These are phyloP conservation scores for Limonium bicolor DNA, from an alignment of 148 eudicot genomes.

Conservation along the genomic window DNA sequence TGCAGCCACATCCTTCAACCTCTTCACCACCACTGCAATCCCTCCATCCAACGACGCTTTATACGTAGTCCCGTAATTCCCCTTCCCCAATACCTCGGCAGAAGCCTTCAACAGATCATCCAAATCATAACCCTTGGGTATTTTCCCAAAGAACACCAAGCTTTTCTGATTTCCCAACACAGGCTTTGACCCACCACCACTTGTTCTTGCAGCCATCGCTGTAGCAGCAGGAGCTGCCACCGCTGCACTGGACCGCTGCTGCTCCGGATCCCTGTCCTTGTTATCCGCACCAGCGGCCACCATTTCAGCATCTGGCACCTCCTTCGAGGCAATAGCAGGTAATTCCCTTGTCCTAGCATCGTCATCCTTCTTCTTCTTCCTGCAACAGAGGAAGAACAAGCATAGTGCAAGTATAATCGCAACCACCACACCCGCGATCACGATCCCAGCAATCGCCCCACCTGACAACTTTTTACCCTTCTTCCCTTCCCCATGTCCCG, in stretches of 20 bases:
- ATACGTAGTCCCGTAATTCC: conserved; percentile 84
- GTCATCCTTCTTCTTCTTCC: conserved; percentile 11
- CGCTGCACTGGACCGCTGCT: conserved; percentile 1
- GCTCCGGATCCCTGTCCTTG: conserved; percentile 1
- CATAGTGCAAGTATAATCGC: conserved; percentile 20
- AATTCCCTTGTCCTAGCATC: conserved; percentile 6
- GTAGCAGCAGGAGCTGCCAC: not conserved
- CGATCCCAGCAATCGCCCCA: conserved; percentile 67
- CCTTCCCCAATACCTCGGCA: conserved; percentile 95
- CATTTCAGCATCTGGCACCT: conserved; percentile 20
- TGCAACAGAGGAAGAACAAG: conserved; percentile 28
- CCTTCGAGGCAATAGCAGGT: conserved; percentile 10
- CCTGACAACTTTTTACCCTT: conserved; percentile 42
- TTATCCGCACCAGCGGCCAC: conserved; percentile 14
- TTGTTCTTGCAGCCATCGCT: conserved; percentile 2
- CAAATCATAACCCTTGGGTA: conserved; percentile 39
- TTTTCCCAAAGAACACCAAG: conserved; percentile 40
- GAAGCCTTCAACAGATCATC: conserved; percentile 82
- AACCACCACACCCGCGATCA: conserved; percentile 40
- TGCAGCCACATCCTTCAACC: conserved; percentile 62
- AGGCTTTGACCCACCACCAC: conserved; percentile 8
- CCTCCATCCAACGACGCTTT: conserved; percentile 68
- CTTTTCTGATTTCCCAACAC: conserved; percentile 28
- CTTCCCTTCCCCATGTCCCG: not conserved
- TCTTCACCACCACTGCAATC: conserved; percentile 54